A percentile compares a stretch with the other conserved stretches of the same genome.
Evolutionary conservation across 2,329 filamentous ascomycete genomes (phyloP).

Genomic region (Calonectria honghensis): DNA sequence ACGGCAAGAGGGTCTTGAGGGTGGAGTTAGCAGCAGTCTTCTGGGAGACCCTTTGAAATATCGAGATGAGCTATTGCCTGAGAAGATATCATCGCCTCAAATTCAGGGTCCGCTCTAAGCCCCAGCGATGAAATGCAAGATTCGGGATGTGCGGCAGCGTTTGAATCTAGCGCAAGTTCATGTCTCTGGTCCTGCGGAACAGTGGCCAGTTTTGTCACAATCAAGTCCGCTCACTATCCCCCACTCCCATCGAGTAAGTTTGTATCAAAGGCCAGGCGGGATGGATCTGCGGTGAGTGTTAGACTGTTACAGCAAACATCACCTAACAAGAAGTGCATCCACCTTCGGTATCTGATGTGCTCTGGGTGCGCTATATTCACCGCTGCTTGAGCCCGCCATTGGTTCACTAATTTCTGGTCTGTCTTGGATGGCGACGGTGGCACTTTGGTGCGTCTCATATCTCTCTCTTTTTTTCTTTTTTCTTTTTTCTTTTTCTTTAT

Average conservation of each 20-base stretch:
- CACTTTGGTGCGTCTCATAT: conserved; percentile 28
- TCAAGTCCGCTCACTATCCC: conserved; percentile 30
- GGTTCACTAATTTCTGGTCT: conserved; percentile 32
- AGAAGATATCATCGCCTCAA: not conserved
- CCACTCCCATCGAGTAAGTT: conserved; percentile 36
- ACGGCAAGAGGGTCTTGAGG: conserved; percentile 30
- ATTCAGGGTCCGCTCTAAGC: conserved; percentile 16
- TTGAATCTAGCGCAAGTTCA: conserved; percentile 35
- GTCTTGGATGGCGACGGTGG: conserved; percentile 38
- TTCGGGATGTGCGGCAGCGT: conserved; percentile 23
- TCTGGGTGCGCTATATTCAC: conserved; percentile 40
- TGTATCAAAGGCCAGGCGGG: conserved; percentile 45
- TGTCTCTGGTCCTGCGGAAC: conserved; percentile 27
- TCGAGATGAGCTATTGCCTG: not conserved
- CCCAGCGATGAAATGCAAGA: conserved; percentile 18
- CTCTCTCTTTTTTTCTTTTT: not conserved
- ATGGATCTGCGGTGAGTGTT: conserved; percentile 44
- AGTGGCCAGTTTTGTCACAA: conserved; percentile 4
- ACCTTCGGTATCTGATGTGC: conserved; percentile 24
- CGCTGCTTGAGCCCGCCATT: conserved; percentile 42
- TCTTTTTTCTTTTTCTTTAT: conserved; percentile 17
- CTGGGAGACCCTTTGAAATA: conserved; percentile 11
- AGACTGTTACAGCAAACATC: conserved; percentile 44
- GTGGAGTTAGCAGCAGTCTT: conserved; percentile 27
- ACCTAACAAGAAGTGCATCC: conserved; percentile 42